Conservation (phyloP, 2,329 filamentous ascomycete genomes). For the Chrysosporium queenslandicum region DNA sequence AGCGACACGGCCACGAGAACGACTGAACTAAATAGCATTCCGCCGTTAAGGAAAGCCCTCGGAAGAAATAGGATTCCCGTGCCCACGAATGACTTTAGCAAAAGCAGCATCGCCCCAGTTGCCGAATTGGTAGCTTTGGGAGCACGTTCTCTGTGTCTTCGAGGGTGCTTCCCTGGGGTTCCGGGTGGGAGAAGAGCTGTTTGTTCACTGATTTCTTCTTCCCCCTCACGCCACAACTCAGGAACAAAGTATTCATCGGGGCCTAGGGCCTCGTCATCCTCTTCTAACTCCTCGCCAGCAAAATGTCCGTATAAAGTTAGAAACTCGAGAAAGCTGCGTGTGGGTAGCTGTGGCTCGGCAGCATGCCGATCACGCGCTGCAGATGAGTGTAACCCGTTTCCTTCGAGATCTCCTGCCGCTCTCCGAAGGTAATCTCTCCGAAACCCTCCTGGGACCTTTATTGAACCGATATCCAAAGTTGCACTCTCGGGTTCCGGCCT, state of each 20-base stretch:
- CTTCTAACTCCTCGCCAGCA: conserved; percentile 89
- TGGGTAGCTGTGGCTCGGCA: conserved; percentile 57
- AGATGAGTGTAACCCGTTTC: conserved; percentile 31
- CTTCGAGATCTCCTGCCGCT: conserved; percentile 55
- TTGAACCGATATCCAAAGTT: conserved; percentile 73
- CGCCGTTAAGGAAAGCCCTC: conserved; percentile 86
- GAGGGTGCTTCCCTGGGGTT: conserved; percentile 59
- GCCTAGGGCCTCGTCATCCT: conserved; percentile 80
- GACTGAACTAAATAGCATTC: conserved; percentile 91
- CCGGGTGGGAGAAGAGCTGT: conserved; percentile 64
- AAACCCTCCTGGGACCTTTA: conserved; percentile 90
- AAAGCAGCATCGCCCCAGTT: conserved; percentile 67
- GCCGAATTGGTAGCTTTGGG: conserved; percentile 67
- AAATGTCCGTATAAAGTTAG: conserved; percentile 93
- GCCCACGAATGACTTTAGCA: conserved; percentile 96
- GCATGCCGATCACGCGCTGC: conserved; percentile 27
- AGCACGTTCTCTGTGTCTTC: conserved; percentile 65
- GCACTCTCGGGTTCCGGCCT: conserved; percentile 71
- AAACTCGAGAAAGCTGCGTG: conserved; percentile 91
- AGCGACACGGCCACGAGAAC: conserved; percentile 77
- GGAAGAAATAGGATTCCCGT: conserved; percentile 91
- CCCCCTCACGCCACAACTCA: conserved; percentile 42
- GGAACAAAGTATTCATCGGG: conserved; percentile 76
- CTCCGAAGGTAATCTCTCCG: conserved; percentile 79
- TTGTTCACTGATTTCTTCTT: conserved; percentile 74